Evolutionary conservation across 129 eudicot species (phyloP).

Genomic region (Lactuca sativa): DNA sequence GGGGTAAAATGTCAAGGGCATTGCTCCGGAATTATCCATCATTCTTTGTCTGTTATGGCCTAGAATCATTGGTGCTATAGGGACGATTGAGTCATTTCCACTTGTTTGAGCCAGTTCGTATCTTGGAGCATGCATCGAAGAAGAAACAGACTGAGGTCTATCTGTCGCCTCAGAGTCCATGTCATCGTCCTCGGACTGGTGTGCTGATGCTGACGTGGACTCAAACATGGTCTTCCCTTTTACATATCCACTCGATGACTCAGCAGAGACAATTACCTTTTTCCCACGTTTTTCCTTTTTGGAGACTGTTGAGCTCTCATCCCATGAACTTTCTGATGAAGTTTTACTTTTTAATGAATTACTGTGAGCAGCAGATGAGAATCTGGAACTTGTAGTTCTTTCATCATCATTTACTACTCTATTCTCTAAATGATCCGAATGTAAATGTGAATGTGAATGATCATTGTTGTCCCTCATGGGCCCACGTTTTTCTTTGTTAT

Average conservation of each 20-base stretch:
- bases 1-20: constrained; percentile 68
- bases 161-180: constrained; percentile 42
- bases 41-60: constrained; percentile 61
- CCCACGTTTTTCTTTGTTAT: constrained; percentile 53
- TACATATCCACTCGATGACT: constrained; percentile 43
- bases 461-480: constrained; percentile 41
- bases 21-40: constrained; percentile 57
- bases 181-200: constrained; percentile 48
- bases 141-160: constrained; percentile 33
- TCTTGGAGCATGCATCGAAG: constrained; percentile 42
- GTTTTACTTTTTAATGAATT: constrained; percentile 75
- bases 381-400: constrained; percentile 57
- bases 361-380: constrained; percentile 73
- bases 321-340: constrained; percentile 93
- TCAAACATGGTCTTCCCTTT: constrained; percentile 63
- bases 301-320: constrained; percentile 56
- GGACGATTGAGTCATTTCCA: constrained; percentile 62
- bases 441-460: background rate
- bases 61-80: constrained; percentile 55
- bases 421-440: constrained; percentile 35
- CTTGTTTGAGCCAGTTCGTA: constrained; percentile 66
- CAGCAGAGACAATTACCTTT: constrained; percentile 39
- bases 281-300: constrained; percentile 69
- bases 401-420: constrained; percentile 60
- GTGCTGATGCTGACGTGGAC: constrained; percentile 18